Percentiles rank a stretch among this genome's conserved stretches.
Conservation (phyloP, 1,139 yeast genomes). For the Debaryomyces psychrophilus region DNA sequence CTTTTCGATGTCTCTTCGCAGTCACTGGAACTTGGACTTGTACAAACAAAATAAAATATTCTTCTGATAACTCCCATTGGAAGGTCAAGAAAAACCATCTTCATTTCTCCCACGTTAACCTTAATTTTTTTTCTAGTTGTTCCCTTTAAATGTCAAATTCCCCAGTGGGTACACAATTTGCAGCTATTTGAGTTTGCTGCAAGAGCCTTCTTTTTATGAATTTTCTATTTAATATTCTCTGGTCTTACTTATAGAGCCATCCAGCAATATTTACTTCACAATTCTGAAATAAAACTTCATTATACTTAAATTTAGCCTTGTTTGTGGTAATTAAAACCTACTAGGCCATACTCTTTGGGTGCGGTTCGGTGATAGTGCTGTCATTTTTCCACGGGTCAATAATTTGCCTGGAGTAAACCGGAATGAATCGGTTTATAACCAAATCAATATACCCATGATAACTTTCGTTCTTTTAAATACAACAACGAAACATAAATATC, state of each 20-base stretch:
- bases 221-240: background rate
- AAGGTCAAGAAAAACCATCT: conserved; percentile 13
- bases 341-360: background rate
- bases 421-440: background rate
- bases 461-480: background rate
- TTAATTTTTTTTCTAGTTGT: background rate
- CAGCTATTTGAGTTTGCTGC: conserved; percentile 1
- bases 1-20: background rate
- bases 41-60: conserved; percentile 17
- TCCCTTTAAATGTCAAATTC: background rate
- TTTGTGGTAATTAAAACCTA: conserved; percentile 2
- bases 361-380: background rate
- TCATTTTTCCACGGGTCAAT: conserved; percentile 7
- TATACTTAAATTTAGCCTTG: background rate
- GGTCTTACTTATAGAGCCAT: background rate
- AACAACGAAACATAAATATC: conserved; percentile 1
- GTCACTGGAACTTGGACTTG: background rate
- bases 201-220: background rate
- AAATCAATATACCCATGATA: background rate
- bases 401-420: conserved; percentile 5
- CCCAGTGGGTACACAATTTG: background rate
- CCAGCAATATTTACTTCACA: background rate
- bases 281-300: background rate
- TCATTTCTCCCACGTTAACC: background rate
- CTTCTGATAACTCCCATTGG: conserved; percentile 21